Conservation (phyloP, 495 filamentous ascomycete genomes). For the Aspergillus bertholletiae region DNA sequence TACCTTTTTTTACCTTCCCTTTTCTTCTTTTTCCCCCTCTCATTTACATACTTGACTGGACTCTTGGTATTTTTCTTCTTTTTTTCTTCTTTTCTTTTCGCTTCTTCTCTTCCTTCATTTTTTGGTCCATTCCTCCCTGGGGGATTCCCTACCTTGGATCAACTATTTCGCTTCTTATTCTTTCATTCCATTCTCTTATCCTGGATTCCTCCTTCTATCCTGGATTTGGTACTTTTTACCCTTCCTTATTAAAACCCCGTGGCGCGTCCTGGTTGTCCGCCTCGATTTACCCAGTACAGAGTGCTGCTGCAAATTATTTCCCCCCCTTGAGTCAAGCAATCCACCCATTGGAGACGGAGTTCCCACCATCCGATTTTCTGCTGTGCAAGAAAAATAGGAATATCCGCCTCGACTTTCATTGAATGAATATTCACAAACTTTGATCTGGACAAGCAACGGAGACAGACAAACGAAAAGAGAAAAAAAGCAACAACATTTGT, state of each 20-base stretch:
- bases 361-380: slow-evolving; percentile 19
- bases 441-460: slow-evolving; percentile 17
- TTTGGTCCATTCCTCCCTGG: slow-evolving; percentile 21
- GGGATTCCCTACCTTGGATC: slow-evolving; percentile 27
- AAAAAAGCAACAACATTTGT: no score
- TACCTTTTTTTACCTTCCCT: no score
- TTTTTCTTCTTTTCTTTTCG: background rate
- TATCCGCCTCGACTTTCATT: slow-evolving; percentile 10
- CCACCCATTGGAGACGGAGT: slow-evolving; percentile 8
- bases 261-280: slow-evolving; percentile 42
- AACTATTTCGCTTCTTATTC: slow-evolving; percentile 26
- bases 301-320: slow-evolving; percentile 20
- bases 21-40: no score
- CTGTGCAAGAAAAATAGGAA: slow-evolving; percentile 27
- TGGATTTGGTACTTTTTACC: slow-evolving; percentile 29
- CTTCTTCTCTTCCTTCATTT: slow-evolving; percentile 20
- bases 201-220: slow-evolving; percentile 32
- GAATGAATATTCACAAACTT: slow-evolving; percentile 22
- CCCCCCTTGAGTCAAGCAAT: slow-evolving; percentile 22
- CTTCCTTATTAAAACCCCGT: slow-evolving; percentile 21
- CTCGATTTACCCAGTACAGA: slow-evolving; percentile 19
- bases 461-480: no score
- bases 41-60: no score
- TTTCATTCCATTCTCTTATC: slow-evolving; percentile 33
- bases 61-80: no score